phyloP scores from a whole-genome alignment of 768 basidiomycete genomes.

The Dacryopinax primogenitus region DNA sequence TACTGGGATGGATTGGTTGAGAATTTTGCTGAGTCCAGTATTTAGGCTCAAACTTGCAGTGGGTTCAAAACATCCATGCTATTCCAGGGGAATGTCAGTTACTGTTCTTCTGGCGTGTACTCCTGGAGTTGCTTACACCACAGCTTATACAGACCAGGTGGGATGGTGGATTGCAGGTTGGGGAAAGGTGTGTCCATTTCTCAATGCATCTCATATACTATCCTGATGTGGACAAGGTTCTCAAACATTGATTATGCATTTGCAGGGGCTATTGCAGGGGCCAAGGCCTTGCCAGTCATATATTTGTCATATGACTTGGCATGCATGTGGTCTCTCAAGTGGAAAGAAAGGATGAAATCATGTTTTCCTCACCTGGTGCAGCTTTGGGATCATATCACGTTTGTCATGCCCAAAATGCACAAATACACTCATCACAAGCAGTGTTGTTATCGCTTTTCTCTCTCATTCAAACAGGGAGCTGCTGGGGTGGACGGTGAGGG shows the following conservation, averaged over 20 bases:
- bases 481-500: conserved; percentile 27
- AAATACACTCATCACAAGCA: conserved; percentile 18
- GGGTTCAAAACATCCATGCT: too few species aligned
- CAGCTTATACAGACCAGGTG: too few species aligned
- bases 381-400: not conserved
- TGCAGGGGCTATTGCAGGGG: not conserved
- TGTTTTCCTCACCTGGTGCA: not conserved
- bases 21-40: not conserved
- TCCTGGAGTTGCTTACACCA: conserved; percentile 11
- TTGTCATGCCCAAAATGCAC: conserved; percentile 18
- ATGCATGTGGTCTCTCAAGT: conserved; percentile 21
- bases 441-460: conserved; percentile 19
- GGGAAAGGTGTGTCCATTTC: not conserved
- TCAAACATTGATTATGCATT: too few species aligned
- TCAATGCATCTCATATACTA: not conserved
- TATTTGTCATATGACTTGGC: conserved; percentile 20
- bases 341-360: conserved; percentile 15
- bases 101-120: not conserved
- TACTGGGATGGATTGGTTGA: not conserved
- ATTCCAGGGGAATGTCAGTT: not conserved
- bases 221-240: not conserved
- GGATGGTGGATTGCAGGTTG: too few species aligned
- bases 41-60: not conserved
- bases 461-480: conserved; percentile 18
- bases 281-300: not conserved